Evolutionary conservation across 495 filamentous ascomycete genomes (phyloP), one percentile per base, ranked within the genome.

Genomic region (Podospora sp.): DNA sequence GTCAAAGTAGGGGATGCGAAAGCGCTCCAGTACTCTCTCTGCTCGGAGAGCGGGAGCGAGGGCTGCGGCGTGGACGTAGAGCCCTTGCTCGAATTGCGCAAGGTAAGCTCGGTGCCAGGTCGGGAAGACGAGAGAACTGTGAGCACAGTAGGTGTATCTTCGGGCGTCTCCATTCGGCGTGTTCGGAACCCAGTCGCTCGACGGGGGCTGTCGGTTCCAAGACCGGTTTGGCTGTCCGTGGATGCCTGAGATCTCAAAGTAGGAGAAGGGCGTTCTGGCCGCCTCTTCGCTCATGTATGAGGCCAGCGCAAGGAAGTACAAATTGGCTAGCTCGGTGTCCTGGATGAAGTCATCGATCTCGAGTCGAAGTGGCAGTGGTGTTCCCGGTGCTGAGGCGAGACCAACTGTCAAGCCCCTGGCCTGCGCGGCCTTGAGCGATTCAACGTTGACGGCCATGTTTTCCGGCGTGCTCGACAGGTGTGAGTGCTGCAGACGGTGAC

Each of bases 281-380:
- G 52, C 52, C 14, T 55, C 52, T 6, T 55, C 52, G 52, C 52
- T 55, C 52, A 55, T 55, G 52, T 24, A 55, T 2, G 52, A 22
- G 2, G 20, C 14, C 52, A 55, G 9, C 5, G 52, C 52, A 6
- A 55, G 52, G 52, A 55, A 55, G n/a, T 55, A 55, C 16, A 55
- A n/a, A n/a, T 55, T 55, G 2, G 52, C 52, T 2, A 55, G 52
- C 52, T 55, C 52, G 7, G 52, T 55, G 52, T 55, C 52, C 25
- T 55, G 52, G 20, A 55, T n/a, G 52, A 55, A 55, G 52, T 55
- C 52, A n/a, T 55, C 52, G 52, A 55, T 55, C 52, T 55, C 52
- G n/a, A 55, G 52, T 16, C 52, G 52, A 11, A 55, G 20, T 2
- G 52, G 52, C 52, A 22, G 52, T 4, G 52, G 52, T 9, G 52